phyloP scores from a whole-genome alignment of 2,329 filamentous ascomycete genomes.

The Dothistroma pini region DNA sequence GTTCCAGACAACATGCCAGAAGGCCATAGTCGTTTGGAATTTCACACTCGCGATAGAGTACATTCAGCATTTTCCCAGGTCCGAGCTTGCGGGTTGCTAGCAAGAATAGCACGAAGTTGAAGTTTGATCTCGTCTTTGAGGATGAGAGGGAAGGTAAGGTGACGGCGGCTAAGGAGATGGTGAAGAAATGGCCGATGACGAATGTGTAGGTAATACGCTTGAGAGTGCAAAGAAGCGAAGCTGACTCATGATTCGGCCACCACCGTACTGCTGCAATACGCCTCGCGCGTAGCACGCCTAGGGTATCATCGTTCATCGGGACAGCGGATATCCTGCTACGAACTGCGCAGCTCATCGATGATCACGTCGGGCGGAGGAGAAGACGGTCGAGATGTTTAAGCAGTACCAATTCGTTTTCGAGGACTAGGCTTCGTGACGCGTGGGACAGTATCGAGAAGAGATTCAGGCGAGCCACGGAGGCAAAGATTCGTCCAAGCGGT shows the following conservation, averaged over 20 bases:
- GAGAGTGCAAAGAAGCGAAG: not conserved
- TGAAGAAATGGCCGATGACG: not conserved
- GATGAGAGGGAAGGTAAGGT: slow-evolving; percentile 1
- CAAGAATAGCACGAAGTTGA: slow-evolving; percentile 8
- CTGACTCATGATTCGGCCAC: not conserved
- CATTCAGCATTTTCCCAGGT: slow-evolving; percentile 18
- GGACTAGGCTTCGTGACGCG: not conserved
- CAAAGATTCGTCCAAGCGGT: not conserved
- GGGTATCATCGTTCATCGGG: not conserved
- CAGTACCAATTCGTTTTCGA: not conserved
- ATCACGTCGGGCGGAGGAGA: not conserved
- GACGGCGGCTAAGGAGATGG: not conserved
- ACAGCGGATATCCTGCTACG: not conserved
- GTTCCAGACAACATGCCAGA: slow-evolving; percentile 14
- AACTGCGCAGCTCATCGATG: not conserved
- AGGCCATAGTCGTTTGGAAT: slow-evolving; percentile 13
- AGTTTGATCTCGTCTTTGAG: slow-evolving; percentile 1
- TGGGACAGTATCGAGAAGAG: not conserved
- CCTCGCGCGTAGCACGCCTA: not conserved
- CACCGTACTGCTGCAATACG: not conserved
- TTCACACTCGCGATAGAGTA: slow-evolving; percentile 15
- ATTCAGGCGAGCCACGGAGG: not conserved
- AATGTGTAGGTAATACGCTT: not conserved
- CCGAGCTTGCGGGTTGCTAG: slow-evolving; percentile 7
- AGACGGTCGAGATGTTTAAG: not conserved